Base-by-base conservation (phyloP, 257 asterid genomes). In the Paraleonurus japonicus region DNA sequence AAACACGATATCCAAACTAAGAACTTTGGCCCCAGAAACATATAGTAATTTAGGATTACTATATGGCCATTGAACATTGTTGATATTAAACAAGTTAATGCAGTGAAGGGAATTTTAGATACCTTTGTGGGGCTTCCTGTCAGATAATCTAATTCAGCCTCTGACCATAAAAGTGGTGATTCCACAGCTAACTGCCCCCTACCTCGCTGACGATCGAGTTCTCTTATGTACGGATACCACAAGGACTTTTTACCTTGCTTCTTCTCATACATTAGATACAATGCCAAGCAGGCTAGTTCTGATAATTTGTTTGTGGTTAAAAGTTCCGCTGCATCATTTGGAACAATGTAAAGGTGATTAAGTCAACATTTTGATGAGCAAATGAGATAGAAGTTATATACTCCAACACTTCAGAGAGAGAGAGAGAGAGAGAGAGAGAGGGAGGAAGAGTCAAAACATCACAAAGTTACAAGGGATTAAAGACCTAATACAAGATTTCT, bases 131-230 rank as follows among this genome's bases (percentile, higher is more conserved):
- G 99, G 82, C 98, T 95, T 76, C 99, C 99, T 22, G 86, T 84
- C 79, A 95, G 83, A 84, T 84, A 95, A 77, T 87, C 81, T 45
- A 95, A 74, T 81, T 92, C 99, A 70, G 89, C 83, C 37, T 89
- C 90, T n/a, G 98, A 89, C 99, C 99, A 92, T 24, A 95, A 64
- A 65, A 95, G 96, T 22, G 99, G 98, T 0, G 98, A 95, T 76
- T 92, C 99, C 70, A 95, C 98, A 71, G 98, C 94, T 76, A 95
- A 86, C 86, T 95, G 99, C 7, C 99, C 99, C 82, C 99, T 87
- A 53, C 95, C 99, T 70, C 98, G 82, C 70, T 95, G 98, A 50
- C 92, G 96, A 79, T 95, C 99, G 72, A 92, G 98, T 81, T 95
- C 98, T 83, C 79, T 87, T 45, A 92, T 95, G 75, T 89, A 95